These are phyloP conservation scores for Candida insectorum DNA, from an alignment of 805 yeast species.

Conservation along the genomic window DNA sequence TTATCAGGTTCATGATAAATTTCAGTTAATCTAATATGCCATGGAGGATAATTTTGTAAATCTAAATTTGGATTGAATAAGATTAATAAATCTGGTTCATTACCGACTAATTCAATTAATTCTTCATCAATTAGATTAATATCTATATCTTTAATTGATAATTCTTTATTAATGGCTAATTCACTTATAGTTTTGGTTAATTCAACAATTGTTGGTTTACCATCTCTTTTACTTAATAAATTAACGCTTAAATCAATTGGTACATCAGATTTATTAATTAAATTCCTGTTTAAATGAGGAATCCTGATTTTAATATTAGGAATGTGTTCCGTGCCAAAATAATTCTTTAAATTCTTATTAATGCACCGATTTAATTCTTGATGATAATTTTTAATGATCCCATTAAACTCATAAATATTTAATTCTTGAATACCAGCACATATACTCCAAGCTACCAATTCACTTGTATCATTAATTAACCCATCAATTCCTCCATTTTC, in stretches of 20 bases:
- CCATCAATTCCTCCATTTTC: constrained; percentile 91
- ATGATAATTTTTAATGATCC: constrained; percentile 49
- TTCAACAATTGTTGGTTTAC: constrained; percentile 85
- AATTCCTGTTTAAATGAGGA: constrained; percentile 61
- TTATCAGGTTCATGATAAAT: constrained; percentile 90
- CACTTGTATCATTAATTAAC: constrained; percentile 70
- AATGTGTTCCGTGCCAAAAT: constrained; percentile 67
- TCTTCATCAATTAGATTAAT: constrained; percentile 74
- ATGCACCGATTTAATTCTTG: constrained; percentile 58
- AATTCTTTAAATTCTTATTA: constrained; percentile 55
- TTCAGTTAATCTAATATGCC: constrained; percentile 92
- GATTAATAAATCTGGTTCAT: constrained; percentile 88
- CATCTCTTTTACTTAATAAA: constrained; percentile 73
- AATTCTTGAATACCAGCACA: constrained; percentile 78
- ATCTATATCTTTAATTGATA: constrained; percentile 64
- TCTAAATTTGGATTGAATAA: constrained; percentile 85
- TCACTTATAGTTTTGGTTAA: constrained; percentile 84
- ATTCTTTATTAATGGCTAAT: constrained; percentile 57
- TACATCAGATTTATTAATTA: constrained; percentile 24
- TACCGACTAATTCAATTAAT: constrained; percentile 70
- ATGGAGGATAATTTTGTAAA: constrained; percentile 94
- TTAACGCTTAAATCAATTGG: constrained; percentile 58
- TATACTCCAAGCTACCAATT: constrained; percentile 81
- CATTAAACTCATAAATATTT: constrained; percentile 76
- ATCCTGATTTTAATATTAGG: constrained; percentile 62